These are phyloP conservation scores for Myxozyma kluyveri DNA, from an alignment of 805 yeast genomes.

Conservation along the genomic window DNA sequence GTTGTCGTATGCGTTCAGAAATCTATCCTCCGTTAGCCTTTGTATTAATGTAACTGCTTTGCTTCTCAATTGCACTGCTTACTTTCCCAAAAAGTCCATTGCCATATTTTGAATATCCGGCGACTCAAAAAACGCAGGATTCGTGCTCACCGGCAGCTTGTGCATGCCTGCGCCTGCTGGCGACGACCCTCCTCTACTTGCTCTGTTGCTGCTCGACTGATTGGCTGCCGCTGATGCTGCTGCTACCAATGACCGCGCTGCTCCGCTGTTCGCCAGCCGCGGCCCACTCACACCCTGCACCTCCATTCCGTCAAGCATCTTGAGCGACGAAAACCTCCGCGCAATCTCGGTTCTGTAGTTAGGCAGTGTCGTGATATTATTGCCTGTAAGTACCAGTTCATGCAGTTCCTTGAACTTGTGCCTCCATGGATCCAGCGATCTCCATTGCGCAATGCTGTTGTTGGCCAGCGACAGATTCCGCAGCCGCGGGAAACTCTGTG, in stretches of 20 bases:
- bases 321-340: conserved; percentile 72
- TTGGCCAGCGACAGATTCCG: conserved; percentile 76
- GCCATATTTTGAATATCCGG: conserved; percentile 65
- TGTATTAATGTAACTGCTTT: neutral
- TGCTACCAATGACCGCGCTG: conserved; percentile 1
- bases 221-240: conserved; percentile 1
- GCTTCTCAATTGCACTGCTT: neutral
- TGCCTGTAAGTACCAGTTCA: conserved; percentile 74
- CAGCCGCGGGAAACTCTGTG: conserved; percentile 71
- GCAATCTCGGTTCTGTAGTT: conserved; percentile 59
- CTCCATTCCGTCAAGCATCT: conserved; percentile 71
- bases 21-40: conserved; percentile 43
- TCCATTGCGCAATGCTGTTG: conserved; percentile 61
- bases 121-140: conserved; percentile 79
- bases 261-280: neutral
- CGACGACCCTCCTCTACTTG: no score
- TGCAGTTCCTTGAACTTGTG: conserved; percentile 69
- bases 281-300: conserved; percentile 57
- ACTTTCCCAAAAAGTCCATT: conserved; percentile 63
- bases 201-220: neutral
- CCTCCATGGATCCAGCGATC: conserved; percentile 69
- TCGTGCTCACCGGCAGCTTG: conserved; percentile 41
- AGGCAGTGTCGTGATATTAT: conserved; percentile 53
- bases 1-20: conserved; percentile 75
- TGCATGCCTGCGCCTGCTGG: neutral